Conservation (phyloP, 192 early-diverging fungal genomes). For the Podila verticillata region DNA sequence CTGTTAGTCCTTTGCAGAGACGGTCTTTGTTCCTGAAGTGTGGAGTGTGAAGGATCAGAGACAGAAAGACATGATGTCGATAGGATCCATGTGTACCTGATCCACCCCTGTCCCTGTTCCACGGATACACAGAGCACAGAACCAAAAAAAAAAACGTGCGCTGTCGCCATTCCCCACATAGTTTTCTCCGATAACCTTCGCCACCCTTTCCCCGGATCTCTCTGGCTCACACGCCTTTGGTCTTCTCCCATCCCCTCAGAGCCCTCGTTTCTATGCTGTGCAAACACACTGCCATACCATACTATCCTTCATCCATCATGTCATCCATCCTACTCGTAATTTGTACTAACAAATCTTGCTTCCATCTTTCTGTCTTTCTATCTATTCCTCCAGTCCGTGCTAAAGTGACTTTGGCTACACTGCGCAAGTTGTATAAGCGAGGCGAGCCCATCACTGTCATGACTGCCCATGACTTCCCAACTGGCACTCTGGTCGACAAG, state of each 20-base stretch:
- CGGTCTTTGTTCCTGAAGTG: too few relatives aligned
- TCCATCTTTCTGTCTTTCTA: not conserved
- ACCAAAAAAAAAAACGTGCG: too few relatives aligned
- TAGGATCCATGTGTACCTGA: too few relatives aligned
- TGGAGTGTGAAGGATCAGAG: too few relatives aligned
- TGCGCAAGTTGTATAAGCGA: constrained; percentile 77
- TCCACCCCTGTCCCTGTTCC: not conserved
- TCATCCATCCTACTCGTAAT: not conserved
- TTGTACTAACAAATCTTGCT: too few relatives aligned
- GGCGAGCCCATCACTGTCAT: constrained; percentile 88
- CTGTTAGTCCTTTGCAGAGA: too few relatives aligned
- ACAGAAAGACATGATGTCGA: too few relatives aligned
- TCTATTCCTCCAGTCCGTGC: constrained; percentile 50
- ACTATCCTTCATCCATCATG: not conserved
- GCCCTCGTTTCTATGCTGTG: not conserved
- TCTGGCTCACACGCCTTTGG: not conserved
- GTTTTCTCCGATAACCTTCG: too few relatives aligned
- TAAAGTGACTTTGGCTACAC: constrained; percentile 90
- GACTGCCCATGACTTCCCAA: constrained; percentile 98
- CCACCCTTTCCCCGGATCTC: not conserved
- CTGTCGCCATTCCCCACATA: too few relatives aligned
- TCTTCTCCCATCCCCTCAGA: not conserved
- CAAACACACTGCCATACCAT: not conserved
- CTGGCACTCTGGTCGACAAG: constrained; percentile 82
- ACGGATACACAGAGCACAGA: constrained; percentile 1